These are phyloP conservation scores for Rhazya stricta DNA, from an alignment of 257 asterid genomes.

Conservation along the genomic window DNA sequence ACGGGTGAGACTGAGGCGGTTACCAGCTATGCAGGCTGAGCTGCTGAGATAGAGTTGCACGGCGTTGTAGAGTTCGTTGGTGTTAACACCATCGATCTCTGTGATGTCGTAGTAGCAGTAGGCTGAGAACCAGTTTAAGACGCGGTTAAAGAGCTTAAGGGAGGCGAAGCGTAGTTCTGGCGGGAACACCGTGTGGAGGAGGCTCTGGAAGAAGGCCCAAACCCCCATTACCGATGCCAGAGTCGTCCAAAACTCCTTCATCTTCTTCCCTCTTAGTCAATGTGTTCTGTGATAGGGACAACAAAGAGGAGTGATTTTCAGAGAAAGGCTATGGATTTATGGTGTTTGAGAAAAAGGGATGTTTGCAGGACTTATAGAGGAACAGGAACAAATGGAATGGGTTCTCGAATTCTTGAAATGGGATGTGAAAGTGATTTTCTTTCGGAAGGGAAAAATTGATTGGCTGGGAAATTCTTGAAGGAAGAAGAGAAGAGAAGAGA, in stretches of 20 bases:
- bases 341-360: neutral
- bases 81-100: slow-evolving; percentile 45
- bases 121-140: slow-evolving; percentile 33
- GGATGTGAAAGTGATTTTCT: neutral
- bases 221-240: slow-evolving; percentile 46
- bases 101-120: slow-evolving; percentile 48
- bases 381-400: neutral
- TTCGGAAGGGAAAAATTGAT: neutral
- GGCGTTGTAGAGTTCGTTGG: slow-evolving; percentile 50
- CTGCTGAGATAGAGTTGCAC: slow-evolving; percentile 42
- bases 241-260: slow-evolving; percentile 44
- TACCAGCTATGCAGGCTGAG: slow-evolving; percentile 34
- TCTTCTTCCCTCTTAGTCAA: neutral
- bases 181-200: slow-evolving; percentile 37
- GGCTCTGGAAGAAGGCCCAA: slow-evolving; percentile 40
- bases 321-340: neutral
- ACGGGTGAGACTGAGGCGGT: slow-evolving; percentile 37
- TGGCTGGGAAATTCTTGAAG: slow-evolving; percentile 6
- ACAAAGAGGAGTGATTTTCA: neutral
- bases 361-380: slow-evolving; percentile 18
- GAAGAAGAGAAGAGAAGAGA: neutral
- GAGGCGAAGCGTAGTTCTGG: slow-evolving; percentile 35
- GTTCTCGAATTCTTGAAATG: neutral
- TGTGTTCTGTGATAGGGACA: neutral
- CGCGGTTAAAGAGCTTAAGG: slow-evolving; percentile 30